Percentiles rank a stretch among this genome's conserved stretches.
Evolutionary conservation across 2,329 filamentous ascomycete species (phyloP).

Genomic region (Cladobotryum mycophilum): DNA sequence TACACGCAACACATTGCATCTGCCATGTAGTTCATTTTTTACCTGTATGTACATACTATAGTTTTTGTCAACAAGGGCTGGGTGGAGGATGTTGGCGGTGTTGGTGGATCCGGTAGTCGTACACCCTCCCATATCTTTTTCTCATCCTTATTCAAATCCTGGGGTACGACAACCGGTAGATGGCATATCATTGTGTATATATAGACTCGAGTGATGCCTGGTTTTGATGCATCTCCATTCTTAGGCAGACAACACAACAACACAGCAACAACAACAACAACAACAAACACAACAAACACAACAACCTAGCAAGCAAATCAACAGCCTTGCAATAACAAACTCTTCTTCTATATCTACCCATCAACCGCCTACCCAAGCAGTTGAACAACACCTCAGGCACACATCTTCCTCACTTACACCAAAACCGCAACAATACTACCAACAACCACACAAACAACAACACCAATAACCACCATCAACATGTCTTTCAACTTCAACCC

Average conservation of each 20-base stretch:
- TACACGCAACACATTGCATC: too few species aligned
- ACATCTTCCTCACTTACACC: not conserved
- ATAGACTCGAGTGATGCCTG: constrained; percentile 9
- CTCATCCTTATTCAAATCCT: too few species aligned
- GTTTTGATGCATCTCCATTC: constrained; percentile 1
- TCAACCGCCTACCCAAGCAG: not conserved
- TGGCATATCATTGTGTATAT: constrained; percentile 1
- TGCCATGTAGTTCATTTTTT: too few species aligned
- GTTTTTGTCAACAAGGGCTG: too few species aligned
- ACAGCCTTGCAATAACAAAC: not conserved
- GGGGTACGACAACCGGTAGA: too few species aligned
- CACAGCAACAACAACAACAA: not conserved
- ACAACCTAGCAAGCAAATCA: too few species aligned
- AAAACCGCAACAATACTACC: not conserved
- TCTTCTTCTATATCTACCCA: not conserved
- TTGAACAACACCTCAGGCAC: not conserved
- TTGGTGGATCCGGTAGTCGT: not conserved
- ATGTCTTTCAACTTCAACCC: constrained; percentile 9
- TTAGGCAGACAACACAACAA: constrained; percentile 3
- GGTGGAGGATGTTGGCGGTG: too few species aligned
- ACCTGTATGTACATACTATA: too few species aligned
- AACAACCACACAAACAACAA: not conserved
- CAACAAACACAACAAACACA: not conserved
- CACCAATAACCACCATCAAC: not conserved
- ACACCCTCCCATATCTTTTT: too few species aligned